Evolutionary conservation across 2,329 filamentous ascomycete genomes (phyloP), one percentile per base, ranked within the genome.

Genomic region (Calonectria honghensis): DNA sequence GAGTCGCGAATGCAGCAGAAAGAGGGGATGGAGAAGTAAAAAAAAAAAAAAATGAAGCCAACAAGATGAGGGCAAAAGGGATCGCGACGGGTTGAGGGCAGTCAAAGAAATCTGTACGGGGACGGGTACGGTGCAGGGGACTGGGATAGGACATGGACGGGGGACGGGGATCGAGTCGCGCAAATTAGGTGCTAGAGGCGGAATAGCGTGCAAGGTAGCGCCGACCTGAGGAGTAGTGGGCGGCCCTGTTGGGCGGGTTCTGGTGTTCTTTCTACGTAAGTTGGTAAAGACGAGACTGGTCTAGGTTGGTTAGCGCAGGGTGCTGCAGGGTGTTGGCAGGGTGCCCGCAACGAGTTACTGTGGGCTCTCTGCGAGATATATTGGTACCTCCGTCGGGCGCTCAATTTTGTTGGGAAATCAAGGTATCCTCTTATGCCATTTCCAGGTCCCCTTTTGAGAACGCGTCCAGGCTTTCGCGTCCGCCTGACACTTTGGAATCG

Each of bases 131-230:
- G 71, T 32, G 39, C 41, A 68, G 50, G 59, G 57, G 59, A 64
- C 69, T 52, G 35, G 50, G 54, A 63, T 48, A 45, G 68, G n/a
- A 13, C 35, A 3, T 45, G 57, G 67, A 68, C 65, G 14, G 67
- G 67, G 57, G 54, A 80, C 73, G 77, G 75, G 76, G 79, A 75
- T 75, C 69, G 76, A 75, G 79, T 80, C 80, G 80, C 80, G 80
- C 80, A 82, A 82, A 82, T 82, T 82, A 82, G 75, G 76, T 79
- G 75, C 75, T 70, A 59, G 57, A 70, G 68, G 45, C 79, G 72
- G 75, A 69, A 81, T 80, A 81, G 80, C 80, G 80, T 79, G 73
- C 52, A 39, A 54, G 50, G 65, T 59, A 61, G 37, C 67, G 52
- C 39, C 51, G 75, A 41, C 57, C 57, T 41, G 57, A 80, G 77